These are phyloP conservation scores for Aspergillus sparsus DNA, from an alignment of 495 filamentous ascomycete genomes.

Conservation along the genomic window DNA sequence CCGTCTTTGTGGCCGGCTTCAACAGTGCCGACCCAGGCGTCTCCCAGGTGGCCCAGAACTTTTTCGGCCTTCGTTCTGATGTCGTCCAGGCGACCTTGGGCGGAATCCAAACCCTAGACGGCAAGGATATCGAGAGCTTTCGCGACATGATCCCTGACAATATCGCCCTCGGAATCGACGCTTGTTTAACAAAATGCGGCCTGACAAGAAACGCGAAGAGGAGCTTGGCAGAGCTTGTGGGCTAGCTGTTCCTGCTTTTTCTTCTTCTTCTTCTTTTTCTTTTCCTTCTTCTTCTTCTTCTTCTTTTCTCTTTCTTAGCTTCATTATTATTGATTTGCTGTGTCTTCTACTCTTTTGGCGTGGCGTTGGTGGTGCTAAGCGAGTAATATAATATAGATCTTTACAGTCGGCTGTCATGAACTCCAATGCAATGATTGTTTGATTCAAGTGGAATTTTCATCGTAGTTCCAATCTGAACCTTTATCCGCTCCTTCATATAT, in stretches of 20 bases:
- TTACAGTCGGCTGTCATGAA: too few species aligned
- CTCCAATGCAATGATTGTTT: too few species aligned
- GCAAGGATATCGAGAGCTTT: conserved; percentile 14
- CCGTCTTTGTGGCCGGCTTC: conserved; percentile 12
- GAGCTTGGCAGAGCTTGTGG: conserved; percentile 6
- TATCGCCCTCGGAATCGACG: conserved; percentile 13
- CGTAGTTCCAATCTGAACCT: too few species aligned
- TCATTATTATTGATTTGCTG: too few species aligned
- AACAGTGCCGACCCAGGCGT: conserved; percentile 12
- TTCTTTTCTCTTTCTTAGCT: too few species aligned
- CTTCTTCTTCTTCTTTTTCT: too few species aligned
- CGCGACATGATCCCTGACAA: conserved; percentile 15
- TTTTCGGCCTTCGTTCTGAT: conserved; percentile 8
- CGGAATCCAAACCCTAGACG: conserved; percentile 12
- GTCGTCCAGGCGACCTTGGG: conserved; percentile 15
- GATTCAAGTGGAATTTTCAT: too few species aligned
- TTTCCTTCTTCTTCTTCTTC: too few species aligned
- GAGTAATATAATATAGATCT: too few species aligned
- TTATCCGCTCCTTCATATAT: too few species aligned
- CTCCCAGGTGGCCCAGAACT: conserved; percentile 16
- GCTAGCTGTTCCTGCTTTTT: not conserved
- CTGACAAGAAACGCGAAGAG: conserved; percentile 15
- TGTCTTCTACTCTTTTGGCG: too few species aligned
- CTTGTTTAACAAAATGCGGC: conserved; percentile 13
- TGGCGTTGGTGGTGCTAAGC: too few species aligned